Percentiles rank a stretch among this genome's conserved stretches.
Evolutionary conservation across 176 grass and related monocot species (phyloP).

Genomic region (Pontederia paniculata): DNA sequence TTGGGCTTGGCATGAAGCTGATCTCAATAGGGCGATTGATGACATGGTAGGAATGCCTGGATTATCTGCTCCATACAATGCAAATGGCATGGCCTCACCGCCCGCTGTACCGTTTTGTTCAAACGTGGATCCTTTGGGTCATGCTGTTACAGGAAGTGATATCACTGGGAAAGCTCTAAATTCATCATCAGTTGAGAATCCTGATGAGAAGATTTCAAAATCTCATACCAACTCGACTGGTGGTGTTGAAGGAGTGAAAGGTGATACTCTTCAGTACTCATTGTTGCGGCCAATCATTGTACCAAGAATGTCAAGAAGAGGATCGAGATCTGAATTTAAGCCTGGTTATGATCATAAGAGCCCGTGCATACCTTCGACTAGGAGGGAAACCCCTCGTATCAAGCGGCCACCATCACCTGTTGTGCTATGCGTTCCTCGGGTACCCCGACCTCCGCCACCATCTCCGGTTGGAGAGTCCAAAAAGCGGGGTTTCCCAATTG

Average conservation of each 20-base stretch:
- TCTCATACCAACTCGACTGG: slow-evolving; percentile 31
- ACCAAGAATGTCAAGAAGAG: slow-evolving; percentile 60
- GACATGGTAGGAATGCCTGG: slow-evolving; percentile 49
- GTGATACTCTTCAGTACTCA: slow-evolving; percentile 72
- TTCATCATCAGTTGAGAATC: slow-evolving; percentile 34
- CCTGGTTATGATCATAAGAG: slow-evolving; percentile 67
- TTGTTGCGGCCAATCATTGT: slow-evolving; percentile 86
- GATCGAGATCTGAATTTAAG: slow-evolving; percentile 85
- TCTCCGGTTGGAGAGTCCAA: slow-evolving; percentile 65
- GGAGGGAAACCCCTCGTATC: slow-evolving; percentile 58
- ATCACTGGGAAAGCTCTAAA: slow-evolving; percentile 30
- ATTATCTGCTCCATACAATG: slow-evolving; percentile 39
- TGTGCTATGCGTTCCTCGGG: slow-evolving; percentile 75
- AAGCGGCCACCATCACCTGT: slow-evolving; percentile 90
- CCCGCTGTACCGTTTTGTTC: slow-evolving; percentile 44
- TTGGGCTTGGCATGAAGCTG: slow-evolving; percentile 96
- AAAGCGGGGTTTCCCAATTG: slow-evolving; percentile 78
- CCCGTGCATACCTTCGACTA: slow-evolving; percentile 72
- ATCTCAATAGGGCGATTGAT: slow-evolving; percentile 80
- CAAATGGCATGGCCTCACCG: slow-evolving; percentile 53
- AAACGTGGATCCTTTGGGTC: slow-evolving; percentile 31
- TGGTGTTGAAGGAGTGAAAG: slow-evolving; percentile 53
- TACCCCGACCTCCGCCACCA: slow-evolving; percentile 68
- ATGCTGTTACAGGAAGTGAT: slow-evolving; percentile 44
- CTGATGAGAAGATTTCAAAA: slow-evolving; percentile 49